These are phyloP conservation scores for Suhomyces xylopsoci DNA, from an alignment of 805 yeast genomes.

Conservation along the genomic window DNA sequence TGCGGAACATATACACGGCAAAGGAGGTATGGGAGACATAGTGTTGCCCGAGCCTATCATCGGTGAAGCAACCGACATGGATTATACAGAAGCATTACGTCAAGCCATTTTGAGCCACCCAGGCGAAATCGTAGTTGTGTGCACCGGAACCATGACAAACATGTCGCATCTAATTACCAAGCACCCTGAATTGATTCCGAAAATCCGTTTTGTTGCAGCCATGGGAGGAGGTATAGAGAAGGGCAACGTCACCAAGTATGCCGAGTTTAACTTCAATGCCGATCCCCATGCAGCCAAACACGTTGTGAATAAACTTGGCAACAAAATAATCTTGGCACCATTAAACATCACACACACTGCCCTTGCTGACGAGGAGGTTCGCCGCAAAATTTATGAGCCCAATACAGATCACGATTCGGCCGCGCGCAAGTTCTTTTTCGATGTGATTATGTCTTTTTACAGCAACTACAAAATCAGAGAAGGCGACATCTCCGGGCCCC, in stretches of 20 bases:
- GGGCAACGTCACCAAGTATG: slow-evolving; percentile 50
- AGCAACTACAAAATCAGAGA: slow-evolving; percentile 12
- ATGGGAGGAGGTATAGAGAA: slow-evolving; percentile 73
- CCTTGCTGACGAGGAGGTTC: slow-evolving; percentile 37
- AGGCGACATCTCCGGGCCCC: slow-evolving; percentile 52
- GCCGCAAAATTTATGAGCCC: slow-evolving; percentile 19
- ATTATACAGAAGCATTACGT: slow-evolving; percentile 35
- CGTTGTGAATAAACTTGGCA: slow-evolving; percentile 49
- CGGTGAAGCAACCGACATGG: slow-evolving; percentile 19
- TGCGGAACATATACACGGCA: slow-evolving; percentile 72
- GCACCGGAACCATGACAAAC: slow-evolving; percentile 79
- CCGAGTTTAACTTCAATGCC: slow-evolving; percentile 73
- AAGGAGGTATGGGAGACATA: slow-evolving; percentile 76
- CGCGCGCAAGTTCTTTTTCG: slow-evolving; percentile 37
- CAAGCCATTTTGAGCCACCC: slow-evolving; percentile 42
- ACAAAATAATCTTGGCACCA: slow-evolving; percentile 57
- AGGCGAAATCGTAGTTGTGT: slow-evolving; percentile 57
- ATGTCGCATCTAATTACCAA: slow-evolving; percentile 52
- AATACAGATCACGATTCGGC: slow-evolving; percentile 24
- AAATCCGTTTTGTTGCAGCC: slow-evolving; percentile 54
- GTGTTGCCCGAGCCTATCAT: slow-evolving; percentile 51
- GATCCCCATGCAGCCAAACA: slow-evolving; percentile 75
- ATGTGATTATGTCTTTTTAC: slow-evolving; percentile 22
- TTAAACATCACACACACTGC: slow-evolving; percentile 70
- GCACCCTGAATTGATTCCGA: slow-evolving; percentile 51